Evolutionary conservation across 2,329 filamentous ascomycete species (phyloP).

Genomic region (Fusarium setosum): DNA sequence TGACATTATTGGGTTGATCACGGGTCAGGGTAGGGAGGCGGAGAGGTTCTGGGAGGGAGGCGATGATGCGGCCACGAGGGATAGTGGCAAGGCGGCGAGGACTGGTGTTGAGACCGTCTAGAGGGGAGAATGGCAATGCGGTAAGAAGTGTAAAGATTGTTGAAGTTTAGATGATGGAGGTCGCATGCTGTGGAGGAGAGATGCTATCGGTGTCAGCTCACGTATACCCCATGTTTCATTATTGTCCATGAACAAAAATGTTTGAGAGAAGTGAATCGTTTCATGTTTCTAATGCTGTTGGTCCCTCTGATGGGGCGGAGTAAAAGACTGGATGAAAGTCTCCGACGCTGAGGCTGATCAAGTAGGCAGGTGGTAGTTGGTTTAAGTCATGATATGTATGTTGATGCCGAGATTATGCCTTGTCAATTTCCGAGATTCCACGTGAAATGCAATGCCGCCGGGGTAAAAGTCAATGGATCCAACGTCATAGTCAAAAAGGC

Average conservation of each 20-base stretch:
- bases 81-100: constrained; percentile 2
- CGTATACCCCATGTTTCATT: background rate
- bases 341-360: too few relatives aligned
- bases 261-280: too few relatives aligned
- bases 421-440: background rate
- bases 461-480: background rate
- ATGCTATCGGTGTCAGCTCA: background rate
- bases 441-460: background rate
- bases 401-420: background rate
- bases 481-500: background rate
- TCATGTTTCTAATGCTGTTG: too few relatives aligned
- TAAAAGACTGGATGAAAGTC: too few relatives aligned
- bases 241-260: background rate
- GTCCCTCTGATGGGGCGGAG: too few relatives aligned
- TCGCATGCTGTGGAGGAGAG: background rate
- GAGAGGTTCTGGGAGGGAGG: constrained; percentile 51
- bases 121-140: background rate
- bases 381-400: too few relatives aligned
- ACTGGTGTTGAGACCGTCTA: constrained; percentile 13
- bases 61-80: background rate
- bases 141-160: background rate
- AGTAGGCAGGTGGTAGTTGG: too few relatives aligned
- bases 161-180: background rate
- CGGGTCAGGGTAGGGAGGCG: constrained; percentile 43
- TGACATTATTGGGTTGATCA: constrained; percentile 50